A percentile compares a stretch with the other conserved stretches of the same genome.
Evolutionary conservation across 1,284 basidiomycete species (phyloP).

Genomic region (Cutaneotrichosporon cutaneum): DNA sequence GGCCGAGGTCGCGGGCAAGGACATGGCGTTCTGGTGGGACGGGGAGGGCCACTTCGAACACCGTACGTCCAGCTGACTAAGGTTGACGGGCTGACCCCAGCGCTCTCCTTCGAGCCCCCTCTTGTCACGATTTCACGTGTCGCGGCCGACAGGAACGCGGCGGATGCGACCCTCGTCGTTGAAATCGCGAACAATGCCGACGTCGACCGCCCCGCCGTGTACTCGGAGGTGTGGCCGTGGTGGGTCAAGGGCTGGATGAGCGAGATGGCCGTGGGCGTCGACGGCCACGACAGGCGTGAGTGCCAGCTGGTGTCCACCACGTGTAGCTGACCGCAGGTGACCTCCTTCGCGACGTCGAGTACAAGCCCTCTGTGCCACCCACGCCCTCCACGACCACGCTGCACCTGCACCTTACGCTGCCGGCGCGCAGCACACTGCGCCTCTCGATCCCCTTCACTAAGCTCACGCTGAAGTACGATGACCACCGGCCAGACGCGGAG

Average conservation of each 20-base stretch:
- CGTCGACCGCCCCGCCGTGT: slow-evolving; percentile 61
- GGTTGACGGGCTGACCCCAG: slow-evolving; percentile 5
- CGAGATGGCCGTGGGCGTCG: slow-evolving; percentile 62
- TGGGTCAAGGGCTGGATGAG: slow-evolving; percentile 85
- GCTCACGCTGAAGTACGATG: slow-evolving; percentile 86
- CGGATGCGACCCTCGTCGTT: slow-evolving; percentile 68
- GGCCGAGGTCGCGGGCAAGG: slow-evolving; percentile 25
- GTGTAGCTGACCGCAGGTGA: slow-evolving; percentile 54
- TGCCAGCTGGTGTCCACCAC: not conserved
- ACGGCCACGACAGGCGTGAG: slow-evolving; percentile 26
- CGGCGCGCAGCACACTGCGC: slow-evolving; percentile 64
- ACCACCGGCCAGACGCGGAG: slow-evolving; percentile 93
- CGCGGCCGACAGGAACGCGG: slow-evolving; percentile 73
- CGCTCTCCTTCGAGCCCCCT: slow-evolving; percentile 43
- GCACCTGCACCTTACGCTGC: slow-evolving; percentile 68
- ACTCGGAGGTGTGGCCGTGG: slow-evolving; percentile 92
- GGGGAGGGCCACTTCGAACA: slow-evolving; percentile 52
- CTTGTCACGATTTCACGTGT: slow-evolving; percentile 68
- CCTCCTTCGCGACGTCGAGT: slow-evolving; percentile 63
- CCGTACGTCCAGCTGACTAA: slow-evolving; percentile 37
- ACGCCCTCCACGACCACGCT: slow-evolving; percentile 67
- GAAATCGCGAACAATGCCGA: slow-evolving; percentile 66
- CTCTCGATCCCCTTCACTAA: slow-evolving; percentile 76
- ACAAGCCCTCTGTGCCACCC: slow-evolving; percentile 67
- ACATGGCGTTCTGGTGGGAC: slow-evolving; percentile 51